These are phyloP conservation scores for Pseudocercospora macadamiae DNA, from an alignment of 2,329 filamentous ascomycete species.

Conservation along the genomic window DNA sequence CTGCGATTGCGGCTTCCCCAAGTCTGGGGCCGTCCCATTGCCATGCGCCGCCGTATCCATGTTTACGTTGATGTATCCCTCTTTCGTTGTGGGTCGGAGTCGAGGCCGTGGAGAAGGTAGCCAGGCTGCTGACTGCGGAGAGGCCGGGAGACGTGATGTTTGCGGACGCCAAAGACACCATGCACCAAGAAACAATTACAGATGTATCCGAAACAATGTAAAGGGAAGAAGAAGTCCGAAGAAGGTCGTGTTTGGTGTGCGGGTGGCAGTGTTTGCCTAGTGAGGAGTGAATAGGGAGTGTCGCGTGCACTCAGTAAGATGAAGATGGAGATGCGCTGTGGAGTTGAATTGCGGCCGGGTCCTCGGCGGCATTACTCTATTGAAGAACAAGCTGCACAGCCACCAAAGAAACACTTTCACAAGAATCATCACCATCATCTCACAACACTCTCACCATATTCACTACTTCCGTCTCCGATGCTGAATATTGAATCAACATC, in stretches of 20 bases:
- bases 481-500: too few species aligned
- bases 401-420: too few species aligned
- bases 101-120: not conserved
- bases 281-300: not conserved
- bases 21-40: slow-evolving; percentile 20
- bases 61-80: not conserved
- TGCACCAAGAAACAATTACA: not conserved
- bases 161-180: not conserved
- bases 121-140: not conserved
- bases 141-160: not conserved
- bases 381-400: too few species aligned
- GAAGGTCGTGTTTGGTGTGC: not conserved
- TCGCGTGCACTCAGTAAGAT: too few species aligned
- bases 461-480: too few species aligned
- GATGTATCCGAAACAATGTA: not conserved
- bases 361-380: too few species aligned
- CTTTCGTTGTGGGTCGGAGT: not conserved
- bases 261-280: not conserved
- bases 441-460: too few species aligned
- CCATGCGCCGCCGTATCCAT: slow-evolving; percentile 1
- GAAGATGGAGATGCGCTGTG: too few species aligned
- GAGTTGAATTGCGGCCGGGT: too few species aligned
- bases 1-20: slow-evolving; percentile 32
- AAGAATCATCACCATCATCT: too few species aligned
- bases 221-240: not conserved